phyloP scores from a whole-genome alignment of 2,329 filamentous ascomycete genomes.

The Arthrobotrys sinensis region DNA sequence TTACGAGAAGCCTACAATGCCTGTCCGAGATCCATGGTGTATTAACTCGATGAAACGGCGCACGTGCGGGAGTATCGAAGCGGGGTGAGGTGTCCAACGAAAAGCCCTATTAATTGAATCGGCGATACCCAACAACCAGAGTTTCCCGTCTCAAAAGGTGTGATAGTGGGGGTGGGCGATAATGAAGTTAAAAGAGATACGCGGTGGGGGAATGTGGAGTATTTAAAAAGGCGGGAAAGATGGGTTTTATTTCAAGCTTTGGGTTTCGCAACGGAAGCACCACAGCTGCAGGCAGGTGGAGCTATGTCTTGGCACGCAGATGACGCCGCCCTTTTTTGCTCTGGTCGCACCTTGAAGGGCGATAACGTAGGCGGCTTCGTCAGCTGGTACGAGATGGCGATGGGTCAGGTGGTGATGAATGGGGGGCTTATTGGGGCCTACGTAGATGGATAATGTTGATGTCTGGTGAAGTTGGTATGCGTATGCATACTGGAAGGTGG shows the following conservation, averaged over 20 bases:
- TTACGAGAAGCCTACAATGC: constrained; percentile 33
- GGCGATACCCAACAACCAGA: no score
- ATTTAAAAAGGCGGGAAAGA: constrained; percentile 17
- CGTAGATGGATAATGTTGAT: no score
- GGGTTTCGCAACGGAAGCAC: neutral
- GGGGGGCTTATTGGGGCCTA: neutral
- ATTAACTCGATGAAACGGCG: neutral
- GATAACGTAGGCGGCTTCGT: constrained; percentile 55
- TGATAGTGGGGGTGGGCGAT: no score
- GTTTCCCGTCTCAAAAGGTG: no score
- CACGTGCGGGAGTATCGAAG: neutral
- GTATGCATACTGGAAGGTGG: no score
- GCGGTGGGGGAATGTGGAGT: constrained; percentile 17
- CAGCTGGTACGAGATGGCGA: constrained; percentile 33
- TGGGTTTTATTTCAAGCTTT: no score
- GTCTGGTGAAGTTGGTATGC: no score
- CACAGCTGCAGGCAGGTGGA: constrained; percentile 2
- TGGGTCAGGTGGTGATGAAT: neutral
- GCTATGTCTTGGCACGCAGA: constrained; percentile 11
- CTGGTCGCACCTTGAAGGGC: constrained; percentile 6
- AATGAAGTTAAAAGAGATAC: neutral
- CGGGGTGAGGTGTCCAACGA: neutral
- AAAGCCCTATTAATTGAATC: neutral
- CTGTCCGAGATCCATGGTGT: constrained; percentile 49
- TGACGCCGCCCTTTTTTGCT: constrained; percentile 16